Evolutionary conservation across 2,329 filamentous ascomycete genomes (phyloP), one percentile per base, ranked within the genome.

Genomic region (Epicoccum nigrum): DNA sequence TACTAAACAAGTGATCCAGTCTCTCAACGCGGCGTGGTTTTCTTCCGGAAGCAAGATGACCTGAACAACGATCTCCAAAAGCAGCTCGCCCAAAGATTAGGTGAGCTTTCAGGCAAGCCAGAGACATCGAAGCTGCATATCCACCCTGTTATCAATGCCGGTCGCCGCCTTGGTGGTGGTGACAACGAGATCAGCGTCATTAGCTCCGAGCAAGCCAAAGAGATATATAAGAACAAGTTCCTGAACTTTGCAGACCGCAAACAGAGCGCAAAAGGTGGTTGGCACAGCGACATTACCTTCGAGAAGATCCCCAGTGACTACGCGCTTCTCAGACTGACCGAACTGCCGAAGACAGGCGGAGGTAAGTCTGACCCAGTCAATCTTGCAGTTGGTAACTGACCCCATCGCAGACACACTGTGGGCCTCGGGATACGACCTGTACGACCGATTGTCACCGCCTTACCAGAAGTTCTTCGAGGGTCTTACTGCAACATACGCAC

Each of bases 21-120:
- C 40, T 82, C 80, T 1, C 76, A 80, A 47, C 75, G 80, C 3
- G 79, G 80, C 1, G 80, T 83, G 0, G 77, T 82, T 21, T 82
- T 82, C 70, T 82, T 83, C 70, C 78, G 80, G 46, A 76, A 76
- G 47, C 81, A 83, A 54, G 74, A 80, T 53, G 73, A 75, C 16
- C 69, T 83, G 12, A 73, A 73, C 55, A 77, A 82, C 45, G 76
- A 82, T 9, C 71, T 80, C 7, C 81, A 84, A 54, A 84, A 84
- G 66, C 70, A 78, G 28, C 74, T 84, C 7, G 75, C 74, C 15
- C 79, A 82, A 46, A 75, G 77, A 35, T 78, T 87, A 1, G 85
- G 85, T 9, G 73, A 84, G 64, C 76, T 86, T 0, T 77, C 81
- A 0, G 83, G 83, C 48, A 84, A 84, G 52, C 84, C 84, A 0